These are phyloP conservation scores for Pterulicium gracile DNA, from an alignment of 1,284 basidiomycete genomes.

Conservation along the genomic window DNA sequence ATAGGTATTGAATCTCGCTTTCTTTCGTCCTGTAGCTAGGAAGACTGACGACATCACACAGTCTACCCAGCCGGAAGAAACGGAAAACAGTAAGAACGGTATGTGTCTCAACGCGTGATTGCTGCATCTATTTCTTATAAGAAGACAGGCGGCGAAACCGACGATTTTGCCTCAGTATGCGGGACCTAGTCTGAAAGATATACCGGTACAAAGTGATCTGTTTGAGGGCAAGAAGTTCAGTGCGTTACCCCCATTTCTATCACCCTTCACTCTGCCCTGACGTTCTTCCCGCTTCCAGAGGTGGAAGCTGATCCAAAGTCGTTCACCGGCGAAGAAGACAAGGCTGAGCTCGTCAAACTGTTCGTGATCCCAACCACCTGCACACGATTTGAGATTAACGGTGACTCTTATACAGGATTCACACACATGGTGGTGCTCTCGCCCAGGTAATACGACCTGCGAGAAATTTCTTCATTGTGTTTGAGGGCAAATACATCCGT, in stretches of 20 bases:
- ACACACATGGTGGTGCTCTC: conserved; percentile 66
- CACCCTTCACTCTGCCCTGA: neutral
- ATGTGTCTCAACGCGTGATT: neutral
- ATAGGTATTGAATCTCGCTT: neutral
- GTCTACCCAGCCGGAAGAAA: conserved; percentile 1
- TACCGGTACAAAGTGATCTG: conserved; percentile 48
- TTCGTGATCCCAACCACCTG: conserved; percentile 21
- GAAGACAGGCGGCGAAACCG: conserved; percentile 28
- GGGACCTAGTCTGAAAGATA: conserved; percentile 48
- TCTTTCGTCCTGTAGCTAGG: neutral
- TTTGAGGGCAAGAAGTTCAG: conserved; percentile 74
- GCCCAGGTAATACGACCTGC: conserved; percentile 40
- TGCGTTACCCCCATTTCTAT: conserved; percentile 29
- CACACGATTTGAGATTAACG: neutral
- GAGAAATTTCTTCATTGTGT: neutral
- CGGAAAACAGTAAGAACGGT: neutral
- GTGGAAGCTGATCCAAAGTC: conserved; percentile 72
- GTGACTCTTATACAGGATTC: conserved; percentile 38
- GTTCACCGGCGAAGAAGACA: conserved; percentile 56
- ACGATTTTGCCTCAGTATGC: conserved; percentile 54
- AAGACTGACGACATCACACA: neutral
- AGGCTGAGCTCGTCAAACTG: conserved; percentile 52
- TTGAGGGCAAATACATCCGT: neutral
- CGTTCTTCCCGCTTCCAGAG: conserved; percentile 29
- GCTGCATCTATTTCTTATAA: conserved; percentile 19